Percentiles rank a stretch among this genome's conserved stretches.
Conservation (phyloP, 148 eudicot species). For the Cornus florida region DNA sequence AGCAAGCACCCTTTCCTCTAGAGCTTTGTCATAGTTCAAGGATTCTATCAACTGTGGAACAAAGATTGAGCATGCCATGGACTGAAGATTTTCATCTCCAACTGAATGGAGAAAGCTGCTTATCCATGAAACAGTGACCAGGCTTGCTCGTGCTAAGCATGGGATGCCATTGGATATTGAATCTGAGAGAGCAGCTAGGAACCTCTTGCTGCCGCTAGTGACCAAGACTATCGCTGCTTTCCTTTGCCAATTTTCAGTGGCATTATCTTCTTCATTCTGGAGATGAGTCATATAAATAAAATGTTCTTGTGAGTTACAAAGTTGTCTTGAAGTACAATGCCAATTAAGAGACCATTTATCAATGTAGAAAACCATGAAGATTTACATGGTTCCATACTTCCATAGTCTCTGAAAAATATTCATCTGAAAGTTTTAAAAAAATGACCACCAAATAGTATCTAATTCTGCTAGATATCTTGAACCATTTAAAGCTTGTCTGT, state of each 20-base stretch:
- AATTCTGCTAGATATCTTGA: background rate
- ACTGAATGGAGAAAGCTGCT: conserved; percentile 29
- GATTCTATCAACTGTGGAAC: conserved; percentile 28
- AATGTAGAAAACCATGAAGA: too few species aligned
- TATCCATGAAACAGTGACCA: conserved; percentile 49
- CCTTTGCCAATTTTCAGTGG: conserved; percentile 39
- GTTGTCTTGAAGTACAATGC: too few species aligned
- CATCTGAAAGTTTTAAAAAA: too few species aligned
- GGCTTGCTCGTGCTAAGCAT: conserved; percentile 45
- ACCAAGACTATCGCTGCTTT: conserved; percentile 38
- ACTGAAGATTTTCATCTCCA: conserved; percentile 29
- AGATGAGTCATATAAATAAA: background rate
- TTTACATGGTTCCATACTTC: too few species aligned
- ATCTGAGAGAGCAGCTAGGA: conserved; percentile 32
- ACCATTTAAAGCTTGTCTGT: too few species aligned
- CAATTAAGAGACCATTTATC: too few species aligned
- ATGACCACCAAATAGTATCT: background rate
- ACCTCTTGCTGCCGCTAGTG: conserved; percentile 25
- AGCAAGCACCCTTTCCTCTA: conserved; percentile 47
- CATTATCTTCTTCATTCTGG: conserved; percentile 38
- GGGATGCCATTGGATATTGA: conserved; percentile 44
- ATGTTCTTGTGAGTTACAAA: background rate
- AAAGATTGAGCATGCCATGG: conserved; percentile 31
- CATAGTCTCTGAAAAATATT: too few species aligned
- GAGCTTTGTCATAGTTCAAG: conserved; percentile 23